Evolutionary conservation across 2,329 filamentous ascomycete species (phyloP).

Genomic region (Stemphylium lycopersici): DNA sequence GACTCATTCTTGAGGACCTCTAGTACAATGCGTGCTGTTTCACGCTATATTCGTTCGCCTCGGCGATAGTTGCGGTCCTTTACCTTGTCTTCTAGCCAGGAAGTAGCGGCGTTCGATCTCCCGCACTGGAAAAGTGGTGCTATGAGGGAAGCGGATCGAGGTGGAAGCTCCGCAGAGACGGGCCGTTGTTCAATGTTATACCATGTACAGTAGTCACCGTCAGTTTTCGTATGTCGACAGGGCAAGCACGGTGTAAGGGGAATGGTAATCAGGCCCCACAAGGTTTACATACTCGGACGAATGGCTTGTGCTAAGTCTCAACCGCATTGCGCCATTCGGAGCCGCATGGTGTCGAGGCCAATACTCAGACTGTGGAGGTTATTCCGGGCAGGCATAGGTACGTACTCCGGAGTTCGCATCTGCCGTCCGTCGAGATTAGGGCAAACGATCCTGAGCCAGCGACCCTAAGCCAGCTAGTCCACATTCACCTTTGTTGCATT

Average conservation of each 20-base stretch:
- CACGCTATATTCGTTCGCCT: not conserved
- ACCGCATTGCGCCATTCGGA: no score
- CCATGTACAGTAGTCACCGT: constrained; percentile 4
- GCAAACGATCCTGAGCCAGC: no score
- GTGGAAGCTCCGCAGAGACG: not conserved
- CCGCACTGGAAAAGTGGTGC: no score
- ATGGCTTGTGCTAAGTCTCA: no score
- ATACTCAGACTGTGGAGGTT: not conserved
- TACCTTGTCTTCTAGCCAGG: not conserved
- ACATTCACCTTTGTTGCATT: no score
- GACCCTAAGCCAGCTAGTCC: no score
- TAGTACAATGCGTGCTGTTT: not conserved
- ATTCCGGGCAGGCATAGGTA: not conserved
- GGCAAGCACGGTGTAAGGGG: not conserved
- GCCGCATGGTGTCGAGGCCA: no score
- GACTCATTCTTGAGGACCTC: no score
- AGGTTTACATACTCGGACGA: no score
- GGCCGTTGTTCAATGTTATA: not conserved
- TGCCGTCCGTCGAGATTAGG: no score
- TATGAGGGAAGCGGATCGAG: not conserved
- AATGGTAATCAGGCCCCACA: not conserved
- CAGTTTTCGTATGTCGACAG: not conserved
- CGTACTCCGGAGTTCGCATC: not conserved
- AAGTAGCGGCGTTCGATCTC: no score
- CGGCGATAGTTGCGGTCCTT: not conserved